phyloP scores from a whole-genome alignment of 495 filamentous ascomycete species.

The Arthonia radiata region DNA sequence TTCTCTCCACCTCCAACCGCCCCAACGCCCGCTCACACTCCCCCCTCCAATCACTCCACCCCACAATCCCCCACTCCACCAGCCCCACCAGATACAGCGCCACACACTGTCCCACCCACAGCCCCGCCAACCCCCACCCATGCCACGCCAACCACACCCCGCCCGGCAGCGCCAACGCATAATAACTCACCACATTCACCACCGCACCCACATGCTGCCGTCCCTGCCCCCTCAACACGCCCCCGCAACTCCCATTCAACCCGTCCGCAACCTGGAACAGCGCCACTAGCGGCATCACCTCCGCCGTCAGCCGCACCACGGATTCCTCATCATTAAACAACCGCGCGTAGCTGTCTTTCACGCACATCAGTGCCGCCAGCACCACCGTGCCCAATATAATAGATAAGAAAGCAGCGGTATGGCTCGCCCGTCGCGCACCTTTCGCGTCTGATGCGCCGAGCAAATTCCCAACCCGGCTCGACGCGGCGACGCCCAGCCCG shows the following conservation, averaged over 20 bases:
- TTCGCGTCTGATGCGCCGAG: slow-evolving; percentile 44
- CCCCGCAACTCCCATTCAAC: slow-evolving; percentile 65
- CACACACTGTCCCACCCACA: slow-evolving; percentile 83
- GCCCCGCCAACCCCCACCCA: slow-evolving; percentile 61
- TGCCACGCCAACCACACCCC: slow-evolving; percentile 76
- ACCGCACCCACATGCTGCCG: slow-evolving; percentile 68
- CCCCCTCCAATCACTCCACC: slow-evolving; percentile 49
- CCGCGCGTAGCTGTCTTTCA: slow-evolving; percentile 51
- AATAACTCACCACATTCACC: slow-evolving; percentile 83
- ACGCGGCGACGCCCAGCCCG: slow-evolving; percentile 66
- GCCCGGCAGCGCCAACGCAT: slow-evolving; percentile 56
- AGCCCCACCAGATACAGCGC: slow-evolving; percentile 63
- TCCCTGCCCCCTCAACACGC: slow-evolving; percentile 62
- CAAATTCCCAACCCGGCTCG: slow-evolving; percentile 56
- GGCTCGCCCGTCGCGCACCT: slow-evolving; percentile 49
- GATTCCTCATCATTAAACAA: slow-evolving; percentile 61
- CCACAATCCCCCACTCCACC: slow-evolving; percentile 62
- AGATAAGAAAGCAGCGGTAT: slow-evolving; percentile 53
- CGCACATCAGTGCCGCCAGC: slow-evolving; percentile 44
- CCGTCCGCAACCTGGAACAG: slow-evolving; percentile 92
- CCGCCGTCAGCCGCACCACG: slow-evolving; percentile 52
- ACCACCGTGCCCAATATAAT: slow-evolving; percentile 43
- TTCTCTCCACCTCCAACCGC: slow-evolving; percentile 40
- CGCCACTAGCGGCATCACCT: slow-evolving; percentile 71
- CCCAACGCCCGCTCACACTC: slow-evolving; percentile 56